These are phyloP conservation scores for Alternaria gansuensis DNA, from an alignment of 2,329 filamentous ascomycete species.

Conservation along the genomic window DNA sequence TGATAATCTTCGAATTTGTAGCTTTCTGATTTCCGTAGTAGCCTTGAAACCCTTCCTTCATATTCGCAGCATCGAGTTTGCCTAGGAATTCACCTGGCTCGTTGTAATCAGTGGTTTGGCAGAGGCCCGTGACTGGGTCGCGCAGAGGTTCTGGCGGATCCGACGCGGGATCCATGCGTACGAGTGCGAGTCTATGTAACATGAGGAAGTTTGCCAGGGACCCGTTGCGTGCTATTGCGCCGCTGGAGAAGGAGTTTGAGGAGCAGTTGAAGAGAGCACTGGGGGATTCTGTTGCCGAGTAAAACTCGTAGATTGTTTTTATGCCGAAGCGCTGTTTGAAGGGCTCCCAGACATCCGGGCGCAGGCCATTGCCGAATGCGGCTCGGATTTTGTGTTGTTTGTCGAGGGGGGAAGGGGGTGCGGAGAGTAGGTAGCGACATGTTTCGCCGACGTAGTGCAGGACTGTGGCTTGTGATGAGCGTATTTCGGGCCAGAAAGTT, in stretches of 20 bases:
- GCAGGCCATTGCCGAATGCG: slow-evolving; percentile 54
- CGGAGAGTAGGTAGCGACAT: slow-evolving; percentile 51
- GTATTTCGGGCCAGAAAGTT: slow-evolving; percentile 53
- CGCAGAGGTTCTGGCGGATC: slow-evolving; percentile 67
- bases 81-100: slow-evolving; percentile 75
- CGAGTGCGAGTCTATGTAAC: slow-evolving; percentile 66
- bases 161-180: slow-evolving; percentile 72
- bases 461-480: slow-evolving; percentile 48
- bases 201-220: slow-evolving; percentile 63
- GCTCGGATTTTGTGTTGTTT: slow-evolving; percentile 44
- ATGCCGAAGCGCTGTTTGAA: slow-evolving; percentile 55
- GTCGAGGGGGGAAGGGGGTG: slow-evolving; percentile 44
- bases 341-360: slow-evolving; percentile 54
- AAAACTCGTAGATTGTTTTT: slow-evolving; percentile 51
- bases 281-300: slow-evolving; percentile 62
- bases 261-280: slow-evolving; percentile 64
- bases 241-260: slow-evolving; percentile 66
- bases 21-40: slow-evolving; percentile 64
- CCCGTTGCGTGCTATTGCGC: slow-evolving; percentile 76
- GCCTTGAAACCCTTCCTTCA: slow-evolving; percentile 65
- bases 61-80: slow-evolving; percentile 49
- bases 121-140: slow-evolving; percentile 72
- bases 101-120: slow-evolving; percentile 66
- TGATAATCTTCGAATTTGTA: slow-evolving; percentile 45
- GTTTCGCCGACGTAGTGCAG: slow-evolving; percentile 55